Conservation (phyloP, 164 flowering plant species). For the Annona squamosa region DNA sequence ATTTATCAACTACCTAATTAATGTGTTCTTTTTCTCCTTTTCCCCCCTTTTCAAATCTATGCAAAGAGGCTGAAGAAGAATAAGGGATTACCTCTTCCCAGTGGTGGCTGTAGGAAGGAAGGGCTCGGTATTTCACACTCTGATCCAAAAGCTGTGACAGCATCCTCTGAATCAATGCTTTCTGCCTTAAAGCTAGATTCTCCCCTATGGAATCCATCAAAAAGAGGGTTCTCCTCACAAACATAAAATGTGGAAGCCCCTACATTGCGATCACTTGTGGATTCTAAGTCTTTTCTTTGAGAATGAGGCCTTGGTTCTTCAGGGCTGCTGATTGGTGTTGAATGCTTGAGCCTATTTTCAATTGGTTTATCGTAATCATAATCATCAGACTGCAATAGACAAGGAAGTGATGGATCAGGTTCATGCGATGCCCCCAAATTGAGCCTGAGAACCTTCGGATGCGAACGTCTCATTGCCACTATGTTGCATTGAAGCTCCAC, state of each 20-base stretch:
- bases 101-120: conserved; percentile 11
- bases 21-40: background rate
- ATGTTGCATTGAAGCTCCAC: conserved; percentile 84
- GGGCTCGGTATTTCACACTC: conserved; percentile 22
- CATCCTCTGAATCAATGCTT: conserved; percentile 11
- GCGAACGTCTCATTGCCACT: conserved; percentile 68
- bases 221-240: conserved; percentile 61
- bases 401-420: conserved; percentile 39
- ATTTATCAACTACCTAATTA: too few relatives aligned
- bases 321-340: conserved; percentile 89
- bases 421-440: conserved; percentile 48
- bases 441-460: conserved; percentile 74
- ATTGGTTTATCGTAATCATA: conserved; percentile 19
- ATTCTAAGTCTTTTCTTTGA: conserved; percentile 38
- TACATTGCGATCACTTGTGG: conserved; percentile 35
- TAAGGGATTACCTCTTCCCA: conserved; percentile 8
- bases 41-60: background rate
- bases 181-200: conserved; percentile 16
- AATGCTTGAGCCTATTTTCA: conserved; percentile 41
- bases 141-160: conserved; percentile 13
- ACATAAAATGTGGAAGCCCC: conserved; percentile 36
- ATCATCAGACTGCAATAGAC: conserved; percentile 29
- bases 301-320: conserved; percentile 42
- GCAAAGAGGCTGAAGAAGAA: background rate
- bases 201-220: conserved; percentile 33